phyloP scores from a whole-genome alignment of 1,284 basidiomycete genomes.

The Ustilago cynodontis region DNA sequence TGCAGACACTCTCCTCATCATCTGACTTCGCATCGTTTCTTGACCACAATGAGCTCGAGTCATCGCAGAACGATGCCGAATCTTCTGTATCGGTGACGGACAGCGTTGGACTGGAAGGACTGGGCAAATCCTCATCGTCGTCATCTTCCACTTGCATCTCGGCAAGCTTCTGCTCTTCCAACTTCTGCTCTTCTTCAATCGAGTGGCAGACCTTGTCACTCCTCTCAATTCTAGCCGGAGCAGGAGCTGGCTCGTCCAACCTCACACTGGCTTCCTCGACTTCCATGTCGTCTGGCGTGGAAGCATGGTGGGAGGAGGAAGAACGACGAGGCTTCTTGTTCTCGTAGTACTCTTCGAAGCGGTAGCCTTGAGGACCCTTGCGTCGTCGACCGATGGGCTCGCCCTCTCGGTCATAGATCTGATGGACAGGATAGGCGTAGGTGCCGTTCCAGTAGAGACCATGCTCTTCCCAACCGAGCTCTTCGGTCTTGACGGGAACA shows the following conservation, averaged over 20 bases:
- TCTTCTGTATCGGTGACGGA: constrained; percentile 33
- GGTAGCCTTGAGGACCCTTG: constrained; percentile 42
- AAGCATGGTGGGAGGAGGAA: constrained; percentile 3
- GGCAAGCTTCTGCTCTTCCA: not conserved
- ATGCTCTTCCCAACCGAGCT: constrained; percentile 63
- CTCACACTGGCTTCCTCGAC: constrained; percentile 39
- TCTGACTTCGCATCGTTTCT: constrained; percentile 18
- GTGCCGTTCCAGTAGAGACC: constrained; percentile 64
- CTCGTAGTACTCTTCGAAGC: constrained; percentile 48
- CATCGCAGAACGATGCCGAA: constrained; percentile 32
- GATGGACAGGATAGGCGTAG: constrained; percentile 55
- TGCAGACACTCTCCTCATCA: constrained; percentile 30
- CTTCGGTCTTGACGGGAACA: constrained; percentile 62
- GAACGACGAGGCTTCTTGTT: constrained; percentile 29
- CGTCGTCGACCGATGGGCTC: constrained; percentile 38
- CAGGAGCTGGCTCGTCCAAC: constrained; percentile 43
- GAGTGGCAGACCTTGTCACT: not conserved
- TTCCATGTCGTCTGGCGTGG: constrained; percentile 1
- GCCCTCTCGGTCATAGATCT: constrained; percentile 49
- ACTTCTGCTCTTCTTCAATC: constrained; percentile 3
- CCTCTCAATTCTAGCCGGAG: constrained; percentile 30
- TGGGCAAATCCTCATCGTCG: constrained; percentile 14
- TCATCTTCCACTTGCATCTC: constrained; percentile 7
- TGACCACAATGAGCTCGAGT: constrained; percentile 43
- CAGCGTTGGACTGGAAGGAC: constrained; percentile 31